These are phyloP conservation scores for Penicillium sp. DNA, from an alignment of 2,329 filamentous ascomycete genomes.

Conservation along the genomic window DNA sequence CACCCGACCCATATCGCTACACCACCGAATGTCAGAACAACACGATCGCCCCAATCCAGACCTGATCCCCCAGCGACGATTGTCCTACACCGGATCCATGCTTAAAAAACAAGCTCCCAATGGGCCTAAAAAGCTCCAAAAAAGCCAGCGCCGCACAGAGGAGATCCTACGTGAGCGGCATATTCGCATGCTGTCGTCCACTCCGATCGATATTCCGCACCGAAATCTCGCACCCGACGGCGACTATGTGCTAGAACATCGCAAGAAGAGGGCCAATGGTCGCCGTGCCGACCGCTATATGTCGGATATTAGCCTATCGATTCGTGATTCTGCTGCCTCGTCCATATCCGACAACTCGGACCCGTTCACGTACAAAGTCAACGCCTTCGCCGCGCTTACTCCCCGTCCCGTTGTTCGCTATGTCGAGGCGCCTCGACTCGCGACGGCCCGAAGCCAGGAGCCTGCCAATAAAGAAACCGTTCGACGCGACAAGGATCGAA, in stretches of 20 bases:
- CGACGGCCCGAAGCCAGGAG: slow-evolving; percentile 45
- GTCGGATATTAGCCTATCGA: slow-evolving; percentile 73
- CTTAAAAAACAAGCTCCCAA: slow-evolving; percentile 59
- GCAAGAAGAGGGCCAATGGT: slow-evolving; percentile 54
- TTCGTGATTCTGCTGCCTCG: slow-evolving; percentile 72
- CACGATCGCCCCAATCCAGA: slow-evolving; percentile 17
- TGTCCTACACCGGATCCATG: slow-evolving; percentile 49
- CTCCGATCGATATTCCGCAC: slow-evolving; percentile 59
- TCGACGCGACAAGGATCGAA: slow-evolving; percentile 50
- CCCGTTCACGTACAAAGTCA: slow-evolving; percentile 74
- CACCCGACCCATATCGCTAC: slow-evolving; percentile 16
- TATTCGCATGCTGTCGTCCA: slow-evolving; percentile 77
- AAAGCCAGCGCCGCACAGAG: slow-evolving; percentile 72
- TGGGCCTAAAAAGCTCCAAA: slow-evolving; percentile 58
- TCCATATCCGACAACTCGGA: slow-evolving; percentile 74
- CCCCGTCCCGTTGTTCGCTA: slow-evolving; percentile 81
- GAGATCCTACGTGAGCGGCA: slow-evolving; percentile 81
- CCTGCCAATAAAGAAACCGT: slow-evolving; percentile 40
- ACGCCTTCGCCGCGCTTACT: slow-evolving; percentile 74
- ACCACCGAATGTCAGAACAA: slow-evolving; percentile 23
- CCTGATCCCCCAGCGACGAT: slow-evolving; percentile 32
- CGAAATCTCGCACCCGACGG: slow-evolving; percentile 61
- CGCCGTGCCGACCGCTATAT: slow-evolving; percentile 60
- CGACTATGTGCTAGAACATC: slow-evolving; percentile 52
- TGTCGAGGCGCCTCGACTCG: slow-evolving; percentile 62